These are phyloP conservation scores for Graphium sp. DNA, from an alignment of 2,329 filamentous ascomycete genomes.

Conservation along the genomic window DNA sequence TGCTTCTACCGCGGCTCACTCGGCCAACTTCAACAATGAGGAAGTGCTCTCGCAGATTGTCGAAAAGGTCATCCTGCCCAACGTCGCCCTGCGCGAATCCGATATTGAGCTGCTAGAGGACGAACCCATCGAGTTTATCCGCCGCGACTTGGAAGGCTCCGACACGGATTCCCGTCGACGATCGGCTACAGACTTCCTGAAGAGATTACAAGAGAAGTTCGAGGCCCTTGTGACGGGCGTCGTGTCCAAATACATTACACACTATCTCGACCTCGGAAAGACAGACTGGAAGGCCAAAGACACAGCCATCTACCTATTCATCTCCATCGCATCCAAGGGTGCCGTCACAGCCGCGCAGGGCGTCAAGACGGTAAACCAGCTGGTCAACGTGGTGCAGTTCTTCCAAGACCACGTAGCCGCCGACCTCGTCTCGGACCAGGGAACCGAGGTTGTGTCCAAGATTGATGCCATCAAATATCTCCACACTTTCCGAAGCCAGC, in stretches of 20 bases:
- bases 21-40: conserved; percentile 70
- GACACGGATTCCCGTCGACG: conserved; percentile 86
- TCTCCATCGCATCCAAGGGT: conserved; percentile 86
- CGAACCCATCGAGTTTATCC: conserved; percentile 96
- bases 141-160: conserved; percentile 85
- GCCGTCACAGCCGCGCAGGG: conserved; percentile 74
- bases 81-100: conserved; percentile 78
- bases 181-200: conserved; percentile 87
- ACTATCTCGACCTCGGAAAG: conserved; percentile 68
- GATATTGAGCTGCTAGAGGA: conserved; percentile 96
- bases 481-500: conserved; percentile 89
- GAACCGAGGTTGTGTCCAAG: conserved; percentile 71
- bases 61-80: conserved; percentile 89
- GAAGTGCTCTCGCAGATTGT: conserved; percentile 71
- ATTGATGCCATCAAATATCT: conserved; percentile 97
- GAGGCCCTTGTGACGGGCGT: conserved; percentile 71
- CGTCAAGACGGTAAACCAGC: conserved; percentile 75
- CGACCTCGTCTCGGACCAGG: conserved; percentile 59
- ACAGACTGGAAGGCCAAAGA: conserved; percentile 95
- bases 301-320: conserved; percentile 92
- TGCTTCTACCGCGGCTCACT: conserved; percentile 60
- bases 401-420: conserved; percentile 84
- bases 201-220: conserved; percentile 77
- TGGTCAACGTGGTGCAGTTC: conserved; percentile 82
- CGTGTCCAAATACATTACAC: conserved; percentile 74